phyloP scores from a whole-genome alignment of 176 grass and related monocot genomes.

The Cenchrus americanus region DNA sequence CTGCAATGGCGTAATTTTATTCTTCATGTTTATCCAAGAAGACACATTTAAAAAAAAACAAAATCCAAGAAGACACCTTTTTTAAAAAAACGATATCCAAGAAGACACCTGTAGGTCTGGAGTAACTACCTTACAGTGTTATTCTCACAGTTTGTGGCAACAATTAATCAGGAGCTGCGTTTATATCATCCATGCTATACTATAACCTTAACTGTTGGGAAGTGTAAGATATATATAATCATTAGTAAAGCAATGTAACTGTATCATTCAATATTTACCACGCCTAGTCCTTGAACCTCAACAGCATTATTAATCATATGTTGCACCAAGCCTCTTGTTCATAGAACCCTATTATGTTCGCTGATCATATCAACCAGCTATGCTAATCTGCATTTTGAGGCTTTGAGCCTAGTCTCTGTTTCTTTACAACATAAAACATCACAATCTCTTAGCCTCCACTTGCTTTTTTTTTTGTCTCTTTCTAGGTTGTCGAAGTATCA shows the following conservation, averaged over 20 bases:
- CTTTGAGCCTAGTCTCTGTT: neutral
- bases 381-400: neutral
- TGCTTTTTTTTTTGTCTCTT: neutral
- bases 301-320: conserved; percentile 12
- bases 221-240: conserved; percentile 11
- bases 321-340: conserved; percentile 2
- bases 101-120: neutral
- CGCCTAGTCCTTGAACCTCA: conserved; percentile 3
- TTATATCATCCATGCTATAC: neutral
- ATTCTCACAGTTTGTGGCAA: conserved; percentile 24
- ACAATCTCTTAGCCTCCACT: neutral
- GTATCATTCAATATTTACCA: neutral
- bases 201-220: neutral
- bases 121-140: neutral
- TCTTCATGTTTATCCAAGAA: conserved; percentile 14
- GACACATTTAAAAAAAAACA: neutral
- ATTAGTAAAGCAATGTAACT: neutral
- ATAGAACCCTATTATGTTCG: conserved; percentile 15
- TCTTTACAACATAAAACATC: neutral
- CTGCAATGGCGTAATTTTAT: neutral
- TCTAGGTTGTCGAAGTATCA: conserved; percentile 89
- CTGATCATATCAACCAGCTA: conserved; percentile 3
- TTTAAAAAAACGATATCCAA: too few species aligned
- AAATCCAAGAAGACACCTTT: too few species aligned
- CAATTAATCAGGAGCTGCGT: conserved; percentile 9